phyloP scores from a whole-genome alignment of 140 eudicot genomes.

The Erigeron philadelphicus region DNA sequence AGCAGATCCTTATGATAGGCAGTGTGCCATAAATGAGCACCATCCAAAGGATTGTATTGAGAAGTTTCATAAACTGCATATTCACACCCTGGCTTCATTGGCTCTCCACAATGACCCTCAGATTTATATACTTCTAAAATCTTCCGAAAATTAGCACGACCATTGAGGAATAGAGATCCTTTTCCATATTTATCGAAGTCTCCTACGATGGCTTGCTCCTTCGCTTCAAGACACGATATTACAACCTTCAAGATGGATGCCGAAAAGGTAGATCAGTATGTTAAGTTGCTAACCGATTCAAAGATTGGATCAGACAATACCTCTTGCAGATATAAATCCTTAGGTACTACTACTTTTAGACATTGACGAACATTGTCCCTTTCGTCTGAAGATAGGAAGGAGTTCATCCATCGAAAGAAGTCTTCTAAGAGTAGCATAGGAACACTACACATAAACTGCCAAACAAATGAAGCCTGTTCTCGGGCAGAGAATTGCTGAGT shows the following conservation, averaged over 20 bases:
- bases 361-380: slow-evolving; percentile 39
- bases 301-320: no score
- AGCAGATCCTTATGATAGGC: slow-evolving; percentile 52
- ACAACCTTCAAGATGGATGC: slow-evolving; percentile 30
- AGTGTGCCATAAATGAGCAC: slow-evolving; percentile 61
- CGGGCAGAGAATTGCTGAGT: slow-evolving; percentile 47
- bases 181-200: slow-evolving; percentile 34
- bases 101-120: slow-evolving; percentile 26
- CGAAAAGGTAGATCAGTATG: no score
- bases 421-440: slow-evolving; percentile 71
- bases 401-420: slow-evolving; percentile 70
- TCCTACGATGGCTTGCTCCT: slow-evolving; percentile 25
- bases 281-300: no score
- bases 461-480: slow-evolving; percentile 76
- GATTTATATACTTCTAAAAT: slow-evolving; percentile 33
- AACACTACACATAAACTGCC: slow-evolving; percentile 89
- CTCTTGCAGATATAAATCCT: slow-evolving; percentile 65
- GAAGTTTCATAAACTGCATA: slow-evolving; percentile 19
- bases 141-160: slow-evolving; percentile 44
- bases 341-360: slow-evolving; percentile 56
- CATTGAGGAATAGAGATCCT: slow-evolving; percentile 43
- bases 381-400: slow-evolving; percentile 59
- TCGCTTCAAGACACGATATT: slow-evolving; percentile 61
- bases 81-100: slow-evolving; percentile 28
- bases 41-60: slow-evolving; percentile 38